These are phyloP conservation scores for Boletus rufocinnamomeus DNA, from an alignment of 768 basidiomycete genomes.

Conservation along the genomic window DNA sequence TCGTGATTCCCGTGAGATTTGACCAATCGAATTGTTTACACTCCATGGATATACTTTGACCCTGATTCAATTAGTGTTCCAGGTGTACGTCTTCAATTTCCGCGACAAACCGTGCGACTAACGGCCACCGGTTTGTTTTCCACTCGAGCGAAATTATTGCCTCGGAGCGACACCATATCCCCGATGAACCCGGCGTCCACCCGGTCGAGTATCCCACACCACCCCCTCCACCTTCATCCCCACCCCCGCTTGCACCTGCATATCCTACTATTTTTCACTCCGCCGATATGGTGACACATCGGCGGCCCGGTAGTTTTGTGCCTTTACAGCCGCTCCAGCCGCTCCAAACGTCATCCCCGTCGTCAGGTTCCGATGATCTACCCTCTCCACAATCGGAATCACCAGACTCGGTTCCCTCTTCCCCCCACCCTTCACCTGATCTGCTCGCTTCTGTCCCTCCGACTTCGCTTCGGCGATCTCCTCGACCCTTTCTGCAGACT, in stretches of 20 bases:
- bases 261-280: conserved; percentile 32
- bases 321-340: conserved; percentile 28
- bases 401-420: conserved; percentile 25
- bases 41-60: conserved; percentile 12
- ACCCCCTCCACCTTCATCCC: conserved; percentile 34
- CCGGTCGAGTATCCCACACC: conserved; percentile 41
- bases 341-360: conserved; percentile 20
- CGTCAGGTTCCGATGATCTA: conserved; percentile 22
- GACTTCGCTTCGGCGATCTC: conserved; percentile 28
- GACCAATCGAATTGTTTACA: conserved; percentile 4
- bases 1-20: conserved; percentile 58
- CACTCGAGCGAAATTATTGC: conserved; percentile 69
- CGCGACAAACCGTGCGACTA: conserved; percentile 69
- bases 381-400: conserved; percentile 27
- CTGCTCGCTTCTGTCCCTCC: conserved; percentile 20
- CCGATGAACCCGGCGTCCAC: conserved; percentile 63
- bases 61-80: conserved; percentile 46
- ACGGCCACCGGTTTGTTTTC: conserved; percentile 87
- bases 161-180: conserved; percentile 64
- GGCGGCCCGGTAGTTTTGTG: conserved; percentile 4
- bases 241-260: conserved; percentile 34
- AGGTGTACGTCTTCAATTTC: conserved; percentile 74
- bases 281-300: conserved; percentile 30
- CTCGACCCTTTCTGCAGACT: conserved; percentile 17
- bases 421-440: conserved; percentile 29